Evolutionary conservation across 1,284 basidiomycete genomes (phyloP), one percentile per base, ranked within the genome.

Genomic region (Ustilago crameri): DNA sequence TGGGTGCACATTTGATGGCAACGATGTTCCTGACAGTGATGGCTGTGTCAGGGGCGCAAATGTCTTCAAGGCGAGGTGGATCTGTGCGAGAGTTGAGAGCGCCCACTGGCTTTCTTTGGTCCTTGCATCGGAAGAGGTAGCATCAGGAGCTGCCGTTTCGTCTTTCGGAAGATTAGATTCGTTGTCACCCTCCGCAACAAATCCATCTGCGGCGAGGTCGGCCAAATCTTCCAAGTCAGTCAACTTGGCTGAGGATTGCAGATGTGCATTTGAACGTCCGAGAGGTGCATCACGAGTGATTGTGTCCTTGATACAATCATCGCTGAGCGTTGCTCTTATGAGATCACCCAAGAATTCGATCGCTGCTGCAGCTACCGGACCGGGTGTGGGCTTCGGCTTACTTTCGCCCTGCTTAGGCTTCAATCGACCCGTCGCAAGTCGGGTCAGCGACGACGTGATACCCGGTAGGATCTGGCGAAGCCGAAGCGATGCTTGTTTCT

Each of bases 371-470:
- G 56, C 52, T 3, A 72, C 64, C 14, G 32, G 3, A 20, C 47
- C 51, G 4, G 69, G 69, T 0, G 63, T 67, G 5, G 49, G 15
- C 15, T 43, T 61, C 9, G 24, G 42, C 40, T 49, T 53, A 0
- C 9, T 17, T 4, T 44, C 34, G 9, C 44, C 54, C 8, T 34
- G 43, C 44, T 48, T 58, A 9, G 50, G 26, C 46, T 64, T 63
- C 40, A 53, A 22, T 4, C 56, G 46, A 41, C 60, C 64, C 10
- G 64, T 64, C 9, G 56, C 49, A 14, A 72, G 42, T 3, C 69
- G 63, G 12, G 69, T 72, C 3, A 72, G 57, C 5, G 64, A 60
- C 0, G 64, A 67, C 4, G 69, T 60, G 43, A 67, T 60, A 7
- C 69, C 69, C 2, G 69, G 69, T 0, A 72, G 27, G 1, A 72